Evolutionary conservation across 139 green algal genomes (phyloP), one percentile per base, ranked within the genome.

Genomic region (Picochlorum sp.): DNA sequence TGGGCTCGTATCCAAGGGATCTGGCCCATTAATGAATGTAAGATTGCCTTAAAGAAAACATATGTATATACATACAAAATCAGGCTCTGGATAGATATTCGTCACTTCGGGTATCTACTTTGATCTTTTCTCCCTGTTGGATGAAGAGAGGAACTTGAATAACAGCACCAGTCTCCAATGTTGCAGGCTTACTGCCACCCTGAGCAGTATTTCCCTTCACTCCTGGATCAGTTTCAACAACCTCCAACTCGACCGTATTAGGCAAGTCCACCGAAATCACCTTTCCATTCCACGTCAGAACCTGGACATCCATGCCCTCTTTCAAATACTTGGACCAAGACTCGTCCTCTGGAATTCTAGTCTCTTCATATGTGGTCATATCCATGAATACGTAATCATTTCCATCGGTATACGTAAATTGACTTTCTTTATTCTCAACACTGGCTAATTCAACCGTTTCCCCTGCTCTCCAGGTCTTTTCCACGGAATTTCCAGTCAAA

Each of bases 331-430:
- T 88, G 8, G 84, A 80, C 85, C 86, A 97, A 14, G 82, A 68
- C 2, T 90, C 82, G 30, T 94, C 82, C 47, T 56, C 60, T 13
- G 61, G 70, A 13, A 98, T 23, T 18, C 92, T 85, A 11, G 77
- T 91, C 86, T 99, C 94, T 78, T 99, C 94, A 62, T 92, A 99
- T 1, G 79, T 90, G 41, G 80, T 67, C 75, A 89, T 87, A 81
- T 98, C 88, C 92, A 98, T 98, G 78, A 98, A 98, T 18, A 97
- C 85, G 65, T 84, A 95, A 70, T 85, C 67, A 44, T 69, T 60
- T 23, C 85, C 89, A 28, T 96, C 87, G 18, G 65, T 63, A 59
- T 97, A 96, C 7, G 88, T 95, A 79, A 84, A 96, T 69, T 97
- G 90, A 1, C 34, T 65, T 0, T 90, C 82, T 18, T 76, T 72